Conservation (phyloP, 768 basidiomycete genomes). For the Mycena pura region DNA sequence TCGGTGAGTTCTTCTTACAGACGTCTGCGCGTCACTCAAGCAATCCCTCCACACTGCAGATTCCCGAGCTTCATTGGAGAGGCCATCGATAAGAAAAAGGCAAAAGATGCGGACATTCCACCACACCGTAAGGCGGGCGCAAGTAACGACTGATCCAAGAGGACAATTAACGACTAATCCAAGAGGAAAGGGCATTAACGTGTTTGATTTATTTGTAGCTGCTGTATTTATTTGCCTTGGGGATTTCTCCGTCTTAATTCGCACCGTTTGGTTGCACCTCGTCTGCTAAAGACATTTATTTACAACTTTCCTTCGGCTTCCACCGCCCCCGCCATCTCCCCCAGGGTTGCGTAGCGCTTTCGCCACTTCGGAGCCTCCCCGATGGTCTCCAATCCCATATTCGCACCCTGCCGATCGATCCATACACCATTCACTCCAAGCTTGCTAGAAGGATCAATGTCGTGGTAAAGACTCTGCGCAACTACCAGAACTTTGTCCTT, state of each 20-base stretch:
- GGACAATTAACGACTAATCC: too few species aligned
- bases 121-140: conserved; percentile 39
- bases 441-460: conserved; percentile 65
- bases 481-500: conserved; percentile 65
- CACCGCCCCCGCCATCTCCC: conserved; percentile 66
- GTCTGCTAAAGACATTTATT: too few species aligned
- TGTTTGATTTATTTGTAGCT: background rate
- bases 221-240: background rate
- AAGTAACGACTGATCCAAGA: conserved; percentile 23
- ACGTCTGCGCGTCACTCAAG: too few species aligned
- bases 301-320: conserved; percentile 41
- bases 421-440: conserved; percentile 67
- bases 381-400: conserved; percentile 47
- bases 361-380: conserved; percentile 43
- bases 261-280: conserved; percentile 47
- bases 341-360: conserved; percentile 66
- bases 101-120: conserved; percentile 64
- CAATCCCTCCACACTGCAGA: conserved; percentile 41
- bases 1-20: conserved; percentile 49
- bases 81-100: conserved; percentile 56
- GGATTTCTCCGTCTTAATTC: conserved; percentile 18
- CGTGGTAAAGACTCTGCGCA: conserved; percentile 72
- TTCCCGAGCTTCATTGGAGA: conserved; percentile 63
- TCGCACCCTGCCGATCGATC: conserved; percentile 64
- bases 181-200: too few species aligned